Conservation (phyloP, 306 rosid genomes). For the Sicyos edulis region DNA sequence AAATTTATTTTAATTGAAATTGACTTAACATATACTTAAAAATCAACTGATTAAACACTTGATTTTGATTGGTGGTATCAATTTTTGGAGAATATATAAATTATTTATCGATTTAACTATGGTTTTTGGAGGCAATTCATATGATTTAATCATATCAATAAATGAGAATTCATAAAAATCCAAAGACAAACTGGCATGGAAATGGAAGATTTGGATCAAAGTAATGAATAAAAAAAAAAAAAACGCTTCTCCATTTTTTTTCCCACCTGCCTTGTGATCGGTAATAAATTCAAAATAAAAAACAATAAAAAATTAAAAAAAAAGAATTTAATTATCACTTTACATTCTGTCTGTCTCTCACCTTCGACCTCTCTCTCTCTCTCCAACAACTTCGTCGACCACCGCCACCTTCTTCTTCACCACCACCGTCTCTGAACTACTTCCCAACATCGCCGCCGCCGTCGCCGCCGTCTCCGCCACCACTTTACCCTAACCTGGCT, state of each 20-base stretch:
- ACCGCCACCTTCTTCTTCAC: conserved; percentile 21
- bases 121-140: too few relatives aligned
- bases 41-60: too few relatives aligned
- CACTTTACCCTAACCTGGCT: conserved; percentile 21
- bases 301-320: neutral
- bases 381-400: conserved; percentile 24
- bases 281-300: neutral
- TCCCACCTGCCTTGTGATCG: neutral
- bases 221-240: neutral
- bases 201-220: neutral
- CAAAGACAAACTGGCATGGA: neutral
- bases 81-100: too few relatives aligned
- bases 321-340: neutral
- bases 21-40: too few relatives aligned
- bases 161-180: neutral
- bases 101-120: too few relatives aligned
- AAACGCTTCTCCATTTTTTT: neutral
- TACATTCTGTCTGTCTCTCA: neutral
- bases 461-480: conserved; percentile 22
- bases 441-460: conserved; percentile 24
- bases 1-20: too few relatives aligned
- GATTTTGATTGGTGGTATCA: too few relatives aligned
- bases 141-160: neutral
- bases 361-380: conserved; percentile 30
- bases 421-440: conserved; percentile 16